Conservation (phyloP, 495 filamentous ascomycete genomes). For the Lindgomyces ingoldianus region DNA sequence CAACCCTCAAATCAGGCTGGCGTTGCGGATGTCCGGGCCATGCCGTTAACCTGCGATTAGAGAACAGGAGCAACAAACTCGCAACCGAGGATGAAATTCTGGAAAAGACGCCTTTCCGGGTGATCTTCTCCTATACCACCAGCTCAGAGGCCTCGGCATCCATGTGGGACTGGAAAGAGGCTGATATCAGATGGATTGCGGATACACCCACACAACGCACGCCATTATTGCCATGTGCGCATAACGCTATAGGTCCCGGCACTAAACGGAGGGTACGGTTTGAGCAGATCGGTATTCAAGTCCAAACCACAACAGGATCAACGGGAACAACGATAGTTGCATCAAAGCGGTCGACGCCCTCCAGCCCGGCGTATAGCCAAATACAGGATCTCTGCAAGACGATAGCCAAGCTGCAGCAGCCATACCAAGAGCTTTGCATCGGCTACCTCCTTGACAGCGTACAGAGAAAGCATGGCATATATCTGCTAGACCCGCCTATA, state of each 20-base stretch:
- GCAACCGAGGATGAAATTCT: conserved; percentile 32
- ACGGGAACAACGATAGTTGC: background rate
- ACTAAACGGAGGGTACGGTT: conserved; percentile 7
- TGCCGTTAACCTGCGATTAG: conserved; percentile 21
- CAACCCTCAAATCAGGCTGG: conserved; percentile 2
- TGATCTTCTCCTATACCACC: conserved; percentile 28
- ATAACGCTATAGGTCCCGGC: background rate
- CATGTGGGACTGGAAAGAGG: conserved; percentile 26
- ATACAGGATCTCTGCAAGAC: conserved; percentile 22
- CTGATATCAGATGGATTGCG: conserved; percentile 17
- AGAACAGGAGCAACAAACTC: conserved; percentile 5
- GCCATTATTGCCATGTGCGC: background rate
- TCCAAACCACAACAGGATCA: background rate
- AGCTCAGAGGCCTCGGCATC: background rate
- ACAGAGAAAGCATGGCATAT: conserved; percentile 19
- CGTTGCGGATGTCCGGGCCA: conserved; percentile 14
- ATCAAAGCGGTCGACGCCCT: background rate
- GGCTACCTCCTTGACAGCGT: conserved; percentile 16
- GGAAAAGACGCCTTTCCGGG: conserved; percentile 32
- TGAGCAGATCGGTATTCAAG: background rate
- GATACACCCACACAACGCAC: conserved; percentile 1
- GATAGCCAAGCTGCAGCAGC: conserved; percentile 10
- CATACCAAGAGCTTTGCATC: conserved; percentile 13
- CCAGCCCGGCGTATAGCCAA: background rate
- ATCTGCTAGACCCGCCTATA: background rate